Percentiles rank a stretch among this genome's conserved stretches.
Conservation (phyloP, 768 basidiomycete genomes). For the Naganishia vishniacii region DNA sequence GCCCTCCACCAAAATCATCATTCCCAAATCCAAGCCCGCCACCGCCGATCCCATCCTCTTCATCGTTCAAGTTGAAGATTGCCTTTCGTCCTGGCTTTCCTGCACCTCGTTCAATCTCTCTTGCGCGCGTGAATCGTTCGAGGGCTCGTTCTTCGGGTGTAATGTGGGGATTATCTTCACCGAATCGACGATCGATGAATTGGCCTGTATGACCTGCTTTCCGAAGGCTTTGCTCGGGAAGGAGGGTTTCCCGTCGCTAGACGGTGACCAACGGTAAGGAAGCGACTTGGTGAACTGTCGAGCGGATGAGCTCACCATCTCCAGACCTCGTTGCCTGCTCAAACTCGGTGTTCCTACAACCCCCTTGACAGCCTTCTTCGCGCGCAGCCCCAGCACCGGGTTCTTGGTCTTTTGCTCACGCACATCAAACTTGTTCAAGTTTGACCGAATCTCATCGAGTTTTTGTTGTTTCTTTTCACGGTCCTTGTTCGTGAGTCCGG, state of each 20-base stretch:
- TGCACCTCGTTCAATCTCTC: constrained; percentile 57
- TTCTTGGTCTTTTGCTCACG: constrained; percentile 80
- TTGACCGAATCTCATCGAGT: constrained; percentile 74
- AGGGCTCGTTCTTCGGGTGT: constrained; percentile 95
- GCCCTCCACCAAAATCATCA: constrained; percentile 52
- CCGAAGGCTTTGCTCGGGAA: constrained; percentile 80
- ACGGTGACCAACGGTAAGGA: too few relatives aligned
- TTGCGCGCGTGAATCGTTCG: constrained; percentile 86
- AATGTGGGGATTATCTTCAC: constrained; percentile 87
- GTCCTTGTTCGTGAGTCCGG: constrained; percentile 61
- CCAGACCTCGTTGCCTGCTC: constrained; percentile 83
- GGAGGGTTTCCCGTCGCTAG: constrained; percentile 76
- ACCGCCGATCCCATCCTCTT: constrained; percentile 48
- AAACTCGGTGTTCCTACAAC: constrained; percentile 73
- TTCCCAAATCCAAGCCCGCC: constrained; percentile 43
- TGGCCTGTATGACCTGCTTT: constrained; percentile 66
- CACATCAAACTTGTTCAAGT: constrained; percentile 88
- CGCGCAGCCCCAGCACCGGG: constrained; percentile 17
- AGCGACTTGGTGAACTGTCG: too few relatives aligned
- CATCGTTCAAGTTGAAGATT: constrained; percentile 72
- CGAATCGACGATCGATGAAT: constrained; percentile 87
- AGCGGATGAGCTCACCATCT: constrained; percentile 75
- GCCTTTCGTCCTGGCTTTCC: constrained; percentile 56
- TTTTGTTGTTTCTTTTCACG: constrained; percentile 63
- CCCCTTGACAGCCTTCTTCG: constrained; percentile 59